Base-by-base conservation (phyloP, 1,284 basidiomycete genomes). In the Ceratobasidium sp. region DNA sequence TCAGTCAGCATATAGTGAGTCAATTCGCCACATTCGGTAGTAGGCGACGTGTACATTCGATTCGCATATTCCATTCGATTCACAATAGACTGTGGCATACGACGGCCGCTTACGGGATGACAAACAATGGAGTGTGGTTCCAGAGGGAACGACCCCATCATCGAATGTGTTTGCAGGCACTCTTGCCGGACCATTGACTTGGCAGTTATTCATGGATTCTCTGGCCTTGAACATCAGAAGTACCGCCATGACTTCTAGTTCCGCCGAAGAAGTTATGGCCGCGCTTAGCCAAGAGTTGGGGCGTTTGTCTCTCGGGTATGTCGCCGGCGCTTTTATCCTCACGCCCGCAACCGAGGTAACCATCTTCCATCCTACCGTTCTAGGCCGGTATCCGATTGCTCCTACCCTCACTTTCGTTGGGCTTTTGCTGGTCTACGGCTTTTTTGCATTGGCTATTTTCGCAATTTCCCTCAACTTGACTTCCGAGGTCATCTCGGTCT, bases 21-120 rank as follows among this genome's bases (percentile, higher is more conserved):
- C n/a, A n/a, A n/a, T n/a, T n/a, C n/a, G n/a, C n/a, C n/a, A n/a
- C n/a, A n/a, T n/a, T n/a, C n/a, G n/a, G n/a, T n/a, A n/a, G n/a
- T n/a, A n/a, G n/a, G n/a, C n/a, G n/a, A n/a, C n/a, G n/a, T n/a
- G n/a, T n/a, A n/a, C n/a, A n/a, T n/a, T n/a, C n/a, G n/a, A n/a
- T n/a, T n/a, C n/a, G n/a, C n/a, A n/a, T n/a, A n/a, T n/a, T n/a
- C n/a, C n/a, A n/a, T n/a, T n/a, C n/a, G n/a, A n/a, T n/a, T n/a
- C n/a, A n/a, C n/a, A n/a, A n/a, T n/a, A n/a, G n/a, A 47, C 43
- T 47, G 43, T 47, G n/a, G 43, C 43, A 47, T 47, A 47, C 15
- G 43, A 47, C 25, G 43, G 43, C 15, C 43, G 43, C n/a, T 17
- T 17, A 17, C 15, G n/a, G 6, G 15, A 47, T 22, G 43, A 22